These are phyloP conservation scores for Ganoderma sinense DNA, from an alignment of 1,284 basidiomycete species.

Conservation along the genomic window DNA sequence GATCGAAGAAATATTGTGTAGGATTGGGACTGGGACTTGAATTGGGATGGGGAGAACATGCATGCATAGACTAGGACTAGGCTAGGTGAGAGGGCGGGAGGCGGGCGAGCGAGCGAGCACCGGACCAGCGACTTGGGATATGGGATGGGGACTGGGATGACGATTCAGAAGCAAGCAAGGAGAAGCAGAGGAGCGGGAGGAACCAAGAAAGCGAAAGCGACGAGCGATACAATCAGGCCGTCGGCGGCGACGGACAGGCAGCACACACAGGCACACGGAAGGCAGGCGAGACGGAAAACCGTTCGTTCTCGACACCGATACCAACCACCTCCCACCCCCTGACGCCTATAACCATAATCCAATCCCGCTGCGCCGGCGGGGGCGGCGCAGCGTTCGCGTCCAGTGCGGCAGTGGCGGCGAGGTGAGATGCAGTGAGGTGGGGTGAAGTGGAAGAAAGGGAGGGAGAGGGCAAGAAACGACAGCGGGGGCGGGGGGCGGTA, in stretches of 20 bases:
- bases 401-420: constrained; percentile 1
- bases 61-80: not conserved
- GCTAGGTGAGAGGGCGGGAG: not conserved
- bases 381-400: not conserved
- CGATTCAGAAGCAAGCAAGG: not conserved
- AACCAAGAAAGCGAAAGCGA: constrained; percentile 30
- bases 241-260: constrained; percentile 1
- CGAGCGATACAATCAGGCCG: constrained; percentile 26
- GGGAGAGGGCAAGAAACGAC: not conserved
- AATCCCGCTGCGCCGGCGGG: constrained; percentile 12
- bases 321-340: too few relatives aligned
- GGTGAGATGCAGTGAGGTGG: not conserved
- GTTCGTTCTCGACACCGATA: constrained; percentile 17
- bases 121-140: not conserved
- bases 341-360: not conserved
- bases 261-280: not conserved
- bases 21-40: too few relatives aligned
- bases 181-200: not conserved
- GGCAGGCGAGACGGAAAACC: constrained; percentile 1
- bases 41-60: too few relatives aligned
- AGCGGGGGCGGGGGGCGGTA: constrained; percentile 8
- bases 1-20: too few relatives aligned
- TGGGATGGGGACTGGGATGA: not conserved
- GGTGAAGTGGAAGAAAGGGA: not conserved
- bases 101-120: too few relatives aligned